A percentile compares a stretch with the other conserved stretches of the same genome.
phyloP scores from a whole-genome alignment of 768 basidiomycete species.

The Obba rivulosa region DNA sequence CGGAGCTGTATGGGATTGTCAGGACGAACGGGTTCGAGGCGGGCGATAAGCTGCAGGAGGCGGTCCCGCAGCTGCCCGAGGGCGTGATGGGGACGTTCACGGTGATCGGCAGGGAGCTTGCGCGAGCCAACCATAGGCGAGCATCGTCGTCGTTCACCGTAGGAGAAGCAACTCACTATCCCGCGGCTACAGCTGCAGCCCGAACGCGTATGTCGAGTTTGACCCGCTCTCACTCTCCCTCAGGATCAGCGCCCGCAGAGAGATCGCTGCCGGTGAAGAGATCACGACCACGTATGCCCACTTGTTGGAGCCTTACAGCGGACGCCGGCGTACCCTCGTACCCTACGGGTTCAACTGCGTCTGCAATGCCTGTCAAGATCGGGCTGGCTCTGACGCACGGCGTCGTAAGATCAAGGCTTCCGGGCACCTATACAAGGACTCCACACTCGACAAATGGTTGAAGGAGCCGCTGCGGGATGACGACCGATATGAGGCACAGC shows the following conservation, averaged over 20 bases:
- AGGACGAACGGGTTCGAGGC: background rate
- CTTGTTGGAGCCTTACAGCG: background rate
- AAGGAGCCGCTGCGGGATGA: too few species aligned
- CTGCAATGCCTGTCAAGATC: background rate
- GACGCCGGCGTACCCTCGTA: background rate
- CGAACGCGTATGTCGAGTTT: background rate
- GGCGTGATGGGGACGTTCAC: background rate
- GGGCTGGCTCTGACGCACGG: too few species aligned
- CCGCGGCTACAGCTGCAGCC: background rate
- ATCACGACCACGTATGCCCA: constrained; percentile 3
- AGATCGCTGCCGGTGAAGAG: constrained; percentile 1
- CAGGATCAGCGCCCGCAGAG: background rate
- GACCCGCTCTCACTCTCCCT: background rate
- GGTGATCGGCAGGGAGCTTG: background rate
- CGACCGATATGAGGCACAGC: too few species aligned
- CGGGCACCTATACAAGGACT: too few species aligned
- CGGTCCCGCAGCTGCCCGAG: too few species aligned
- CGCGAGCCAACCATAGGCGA: background rate
- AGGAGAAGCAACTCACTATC: background rate
- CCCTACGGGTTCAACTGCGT: background rate
- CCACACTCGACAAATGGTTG: too few species aligned
- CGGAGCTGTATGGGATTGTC: background rate
- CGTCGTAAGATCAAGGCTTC: too few species aligned
- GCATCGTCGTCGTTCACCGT: background rate
- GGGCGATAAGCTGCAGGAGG: background rate